A percentile compares a stretch with the other conserved stretches of the same genome.
These are phyloP conservation scores for Aspergillus luchuensis DNA, from an alignment of 2,329 filamentous ascomycete species.

Conservation along the genomic window DNA sequence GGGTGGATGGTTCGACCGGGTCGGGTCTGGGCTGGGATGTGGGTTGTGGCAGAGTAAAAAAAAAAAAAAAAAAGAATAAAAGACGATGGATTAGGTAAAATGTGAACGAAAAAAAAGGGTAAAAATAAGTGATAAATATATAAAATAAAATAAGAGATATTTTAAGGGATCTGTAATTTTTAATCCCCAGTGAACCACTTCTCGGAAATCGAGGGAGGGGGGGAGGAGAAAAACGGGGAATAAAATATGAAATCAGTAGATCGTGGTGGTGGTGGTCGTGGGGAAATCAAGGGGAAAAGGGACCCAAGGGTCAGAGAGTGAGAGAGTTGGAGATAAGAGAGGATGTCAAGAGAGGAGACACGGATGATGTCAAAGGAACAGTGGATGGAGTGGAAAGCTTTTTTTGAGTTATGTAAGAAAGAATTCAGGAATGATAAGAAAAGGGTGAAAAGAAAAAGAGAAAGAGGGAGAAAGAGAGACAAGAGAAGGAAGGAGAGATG, in stretches of 20 bases:
- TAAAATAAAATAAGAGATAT: no score
- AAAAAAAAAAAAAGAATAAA: no score
- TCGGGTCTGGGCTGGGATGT: background rate
- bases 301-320: background rate
- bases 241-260: background rate
- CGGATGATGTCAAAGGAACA: no score
- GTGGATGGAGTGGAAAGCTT: no score
- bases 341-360: background rate
- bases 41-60: slow-evolving; percentile 7
- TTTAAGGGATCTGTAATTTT: no score
- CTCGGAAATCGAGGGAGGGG: background rate
- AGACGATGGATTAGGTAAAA: slow-evolving; percentile 10
- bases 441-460: background rate
- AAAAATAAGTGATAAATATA: no score
- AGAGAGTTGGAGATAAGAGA: background rate
- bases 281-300: background rate
- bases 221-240: background rate
- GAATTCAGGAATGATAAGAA: background rate
- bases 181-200: background rate
- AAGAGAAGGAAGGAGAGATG: no score
- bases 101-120: background rate
- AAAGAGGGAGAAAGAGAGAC: no score
- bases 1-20: background rate
- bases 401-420: no score
- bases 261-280: background rate